Evolutionary conservation across 2,329 filamentous ascomycete species (phyloP).

Genomic region (Graphiopsis chlorocephala): DNA sequence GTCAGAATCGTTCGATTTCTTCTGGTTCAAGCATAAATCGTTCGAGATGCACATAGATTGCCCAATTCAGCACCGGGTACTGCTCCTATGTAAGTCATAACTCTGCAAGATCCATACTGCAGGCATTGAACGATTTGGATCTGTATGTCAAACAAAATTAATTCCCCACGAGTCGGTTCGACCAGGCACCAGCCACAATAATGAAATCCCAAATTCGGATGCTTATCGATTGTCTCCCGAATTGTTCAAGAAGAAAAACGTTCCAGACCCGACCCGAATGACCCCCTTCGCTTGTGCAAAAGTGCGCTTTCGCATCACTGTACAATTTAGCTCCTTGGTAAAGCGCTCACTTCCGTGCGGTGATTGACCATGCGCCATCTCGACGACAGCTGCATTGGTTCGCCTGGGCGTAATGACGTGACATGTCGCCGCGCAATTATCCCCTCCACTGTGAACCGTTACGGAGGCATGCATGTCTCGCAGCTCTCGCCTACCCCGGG

Average conservation of each 20-base stretch:
- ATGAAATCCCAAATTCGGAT: not conserved
- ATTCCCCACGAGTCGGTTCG: not conserved
- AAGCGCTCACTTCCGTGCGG: not conserved
- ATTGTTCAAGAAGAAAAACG: not conserved
- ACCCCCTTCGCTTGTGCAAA: not conserved
- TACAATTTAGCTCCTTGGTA: constrained; percentile 3
- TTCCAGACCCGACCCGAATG: not conserved
- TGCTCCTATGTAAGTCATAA: not conserved
- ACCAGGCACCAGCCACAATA: not conserved
- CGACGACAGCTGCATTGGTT: not conserved
- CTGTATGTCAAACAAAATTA: not conserved
- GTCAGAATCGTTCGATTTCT: not conserved
- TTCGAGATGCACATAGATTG: not conserved
- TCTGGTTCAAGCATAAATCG: not conserved
- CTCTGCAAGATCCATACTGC: not conserved
- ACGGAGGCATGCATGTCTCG: not conserved
- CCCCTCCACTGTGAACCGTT: not conserved
- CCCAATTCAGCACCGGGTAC: not conserved
- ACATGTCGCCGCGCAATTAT: not conserved
- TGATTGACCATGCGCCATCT: constrained; percentile 1
- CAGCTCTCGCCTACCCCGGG: not conserved
- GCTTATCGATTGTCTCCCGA: not conserved
- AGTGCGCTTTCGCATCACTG: constrained; percentile 1
- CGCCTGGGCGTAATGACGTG: not conserved
- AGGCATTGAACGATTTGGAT: not conserved